Conservation (phyloP, 805 yeast genomes). For the Osmozyma mogii region DNA sequence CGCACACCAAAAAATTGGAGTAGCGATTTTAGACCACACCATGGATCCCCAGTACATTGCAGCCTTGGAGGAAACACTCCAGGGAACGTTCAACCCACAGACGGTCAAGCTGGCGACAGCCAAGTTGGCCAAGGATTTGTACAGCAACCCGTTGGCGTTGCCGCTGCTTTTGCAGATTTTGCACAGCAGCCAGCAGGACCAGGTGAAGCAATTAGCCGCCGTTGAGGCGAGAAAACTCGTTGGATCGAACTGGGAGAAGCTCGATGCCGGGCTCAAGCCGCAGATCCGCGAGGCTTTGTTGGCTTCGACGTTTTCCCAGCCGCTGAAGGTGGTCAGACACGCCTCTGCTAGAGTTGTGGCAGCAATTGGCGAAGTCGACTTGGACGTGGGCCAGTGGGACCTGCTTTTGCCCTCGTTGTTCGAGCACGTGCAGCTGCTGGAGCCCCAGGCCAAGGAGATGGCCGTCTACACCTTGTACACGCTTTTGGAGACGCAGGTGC, state of each 20-base stretch:
- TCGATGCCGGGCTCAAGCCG: conserved; percentile 43
- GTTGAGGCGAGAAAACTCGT: conserved; percentile 90
- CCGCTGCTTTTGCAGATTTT: conserved; percentile 80
- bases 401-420: conserved; percentile 67
- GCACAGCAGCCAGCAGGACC: conserved; percentile 60
- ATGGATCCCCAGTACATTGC: conserved; percentile 70
- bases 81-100: conserved; percentile 75
- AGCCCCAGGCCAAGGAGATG: conserved; percentile 63
- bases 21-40: too few relatives aligned
- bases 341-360: conserved; percentile 84
- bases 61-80: conserved; percentile 71
- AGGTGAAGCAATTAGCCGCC: conserved; percentile 86
- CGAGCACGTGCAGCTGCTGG: conserved; percentile 41
- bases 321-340: conserved; percentile 67
- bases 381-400: conserved; percentile 61
- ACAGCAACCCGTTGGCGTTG: conserved; percentile 60
- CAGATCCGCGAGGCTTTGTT: conserved; percentile 64
- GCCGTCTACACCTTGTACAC: conserved; percentile 74
- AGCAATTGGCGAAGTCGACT: conserved; percentile 72
- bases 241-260: conserved; percentile 56
- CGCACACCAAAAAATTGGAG: too few relatives aligned
- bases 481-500: conserved; percentile 64
- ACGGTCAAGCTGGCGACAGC: conserved; percentile 79
- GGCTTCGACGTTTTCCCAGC: conserved; percentile 60
- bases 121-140: conserved; percentile 65